Conservation (phyloP, 768 basidiomycete species). For the Boletus sp. region DNA sequence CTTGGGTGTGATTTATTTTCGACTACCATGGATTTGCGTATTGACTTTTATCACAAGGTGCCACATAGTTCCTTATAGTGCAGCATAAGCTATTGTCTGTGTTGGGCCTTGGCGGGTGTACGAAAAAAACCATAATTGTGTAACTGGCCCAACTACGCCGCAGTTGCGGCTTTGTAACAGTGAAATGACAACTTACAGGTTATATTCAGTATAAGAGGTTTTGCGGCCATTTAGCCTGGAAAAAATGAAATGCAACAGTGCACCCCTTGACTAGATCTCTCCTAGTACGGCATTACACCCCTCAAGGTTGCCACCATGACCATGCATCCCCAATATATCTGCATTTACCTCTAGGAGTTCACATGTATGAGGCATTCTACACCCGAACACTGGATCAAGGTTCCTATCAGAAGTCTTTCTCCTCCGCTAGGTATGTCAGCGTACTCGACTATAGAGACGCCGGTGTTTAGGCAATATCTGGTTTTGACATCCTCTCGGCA, state of each 20-base stretch:
- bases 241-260: neutral
- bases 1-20: conserved; percentile 58
- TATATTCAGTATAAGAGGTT: neutral
- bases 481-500: neutral
- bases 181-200: neutral
- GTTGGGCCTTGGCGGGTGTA: neutral
- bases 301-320: conserved; percentile 1
- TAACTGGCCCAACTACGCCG: neutral
- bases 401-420: conserved; percentile 24
- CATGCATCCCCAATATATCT: neutral
- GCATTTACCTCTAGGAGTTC: conserved; percentile 40
- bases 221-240: neutral
- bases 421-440: conserved; percentile 23
- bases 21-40: neutral
- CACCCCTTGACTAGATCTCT: neutral
- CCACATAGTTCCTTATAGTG: conserved; percentile 55
- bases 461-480: conserved; percentile 14
- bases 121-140: neutral
- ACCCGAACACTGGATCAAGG: conserved; percentile 29
- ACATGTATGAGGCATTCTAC: conserved; percentile 44
- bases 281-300: neutral
- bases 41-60: conserved; percentile 40
- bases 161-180: neutral
- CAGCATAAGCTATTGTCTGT: neutral
- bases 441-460: conserved; percentile 56